A percentile compares a stretch with the other conserved stretches of the same genome.
Evolutionary conservation across 805 yeast species (phyloP).

Genomic region (Myxozyma lipomycoides): DNA sequence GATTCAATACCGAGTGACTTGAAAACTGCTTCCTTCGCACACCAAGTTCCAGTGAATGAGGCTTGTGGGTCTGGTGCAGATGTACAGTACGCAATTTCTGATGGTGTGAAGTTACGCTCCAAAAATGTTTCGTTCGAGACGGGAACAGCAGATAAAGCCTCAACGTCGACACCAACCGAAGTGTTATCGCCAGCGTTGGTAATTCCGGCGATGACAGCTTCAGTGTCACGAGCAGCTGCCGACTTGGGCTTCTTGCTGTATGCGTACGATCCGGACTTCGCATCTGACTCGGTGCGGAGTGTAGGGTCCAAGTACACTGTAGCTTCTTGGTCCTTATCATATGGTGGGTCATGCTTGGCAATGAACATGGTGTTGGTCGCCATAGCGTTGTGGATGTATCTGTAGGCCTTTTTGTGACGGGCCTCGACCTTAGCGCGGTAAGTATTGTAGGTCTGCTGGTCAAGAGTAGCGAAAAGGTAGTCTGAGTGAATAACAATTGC

Average conservation of each 20-base stretch:
- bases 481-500: slow-evolving; percentile 90
- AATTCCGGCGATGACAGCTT: slow-evolving; percentile 55
- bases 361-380: slow-evolving; percentile 85
- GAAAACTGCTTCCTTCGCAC: slow-evolving; percentile 98
- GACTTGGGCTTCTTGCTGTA: slow-evolving; percentile 32
- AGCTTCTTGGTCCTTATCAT: slow-evolving; percentile 80
- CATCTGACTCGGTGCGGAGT: slow-evolving; percentile 60
- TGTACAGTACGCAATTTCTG: slow-evolving; percentile 74
- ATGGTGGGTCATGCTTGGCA: slow-evolving; percentile 92
- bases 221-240: slow-evolving; percentile 52
- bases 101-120: slow-evolving; percentile 82
- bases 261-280: slow-evolving; percentile 29
- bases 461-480: slow-evolving; percentile 81
- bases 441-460: slow-evolving; percentile 62
- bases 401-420: slow-evolving; percentile 85
- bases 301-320: slow-evolving; percentile 93
- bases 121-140: slow-evolving; percentile 85
- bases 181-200: slow-evolving; percentile 47
- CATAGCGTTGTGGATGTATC: slow-evolving; percentile 94
- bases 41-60: slow-evolving; percentile 97
- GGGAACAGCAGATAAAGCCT: slow-evolving; percentile 75
- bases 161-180: slow-evolving; percentile 93
- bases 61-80: slow-evolving; percentile 75
- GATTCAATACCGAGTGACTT: slow-evolving; percentile 86
- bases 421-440: slow-evolving; percentile 67